A percentile compares a stretch with the other conserved stretches of the same genome.
These are phyloP conservation scores for Pisolithus thermaeus DNA, from an alignment of 1,284 basidiomycete genomes.

Conservation along the genomic window DNA sequence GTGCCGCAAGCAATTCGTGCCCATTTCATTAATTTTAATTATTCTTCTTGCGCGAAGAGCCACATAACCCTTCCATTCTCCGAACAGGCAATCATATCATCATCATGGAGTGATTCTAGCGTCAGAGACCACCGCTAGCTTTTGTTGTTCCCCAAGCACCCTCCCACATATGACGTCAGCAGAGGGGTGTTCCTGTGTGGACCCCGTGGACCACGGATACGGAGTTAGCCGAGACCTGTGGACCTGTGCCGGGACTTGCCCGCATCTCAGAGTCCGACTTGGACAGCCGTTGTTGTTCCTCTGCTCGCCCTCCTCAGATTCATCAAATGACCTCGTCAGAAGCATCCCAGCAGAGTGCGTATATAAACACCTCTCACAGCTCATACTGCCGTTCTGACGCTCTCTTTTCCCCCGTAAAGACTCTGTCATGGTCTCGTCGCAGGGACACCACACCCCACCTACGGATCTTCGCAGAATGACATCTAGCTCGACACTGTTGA, in stretches of 20 bases:
- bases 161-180: background rate
- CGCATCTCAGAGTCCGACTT: background rate
- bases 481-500: constrained; percentile 36
- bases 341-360: background rate
- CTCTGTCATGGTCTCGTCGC: background rate
- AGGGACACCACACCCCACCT: constrained; percentile 26
- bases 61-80: background rate
- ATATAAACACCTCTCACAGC: background rate
- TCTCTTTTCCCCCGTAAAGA: too few species aligned
- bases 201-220: background rate
- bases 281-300: background rate
- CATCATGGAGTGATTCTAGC: background rate
- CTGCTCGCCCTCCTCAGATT: background rate
- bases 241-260: background rate
- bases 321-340: background rate
- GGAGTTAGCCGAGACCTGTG: background rate
- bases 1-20: background rate
- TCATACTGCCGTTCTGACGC: background rate
- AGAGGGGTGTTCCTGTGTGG: background rate
- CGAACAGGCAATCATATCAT: background rate
- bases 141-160: background rate
- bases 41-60: too few species aligned
- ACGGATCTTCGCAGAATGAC: constrained; percentile 41
- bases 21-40: too few species aligned
- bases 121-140: background rate